Evolutionary conservation across 2,329 filamentous ascomycete genomes (phyloP), one percentile per base, ranked within the genome.

Genomic region (Rhinocladiella mackenziei): DNA sequence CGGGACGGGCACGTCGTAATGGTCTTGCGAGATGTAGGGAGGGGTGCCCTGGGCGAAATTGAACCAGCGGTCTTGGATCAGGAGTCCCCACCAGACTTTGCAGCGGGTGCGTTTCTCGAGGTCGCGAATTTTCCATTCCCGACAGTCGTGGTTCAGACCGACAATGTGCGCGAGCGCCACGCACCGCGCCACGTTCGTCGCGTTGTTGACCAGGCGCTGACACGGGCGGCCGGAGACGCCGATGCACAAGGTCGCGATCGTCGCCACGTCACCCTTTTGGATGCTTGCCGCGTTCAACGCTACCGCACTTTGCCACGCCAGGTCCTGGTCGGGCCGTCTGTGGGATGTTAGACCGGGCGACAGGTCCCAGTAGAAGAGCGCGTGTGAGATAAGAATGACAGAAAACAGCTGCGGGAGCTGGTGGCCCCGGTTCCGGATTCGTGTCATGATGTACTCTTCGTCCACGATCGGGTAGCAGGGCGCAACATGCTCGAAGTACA

Each of bases 381-480:
- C 72, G 55, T 78, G 74, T 0, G 77, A 78, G 53, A 80, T 78
- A 1, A 83, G 60, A 44, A 74, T 74, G 29, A 75, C 73, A n/a
- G 3, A 81, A 56, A 15, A 83, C 61, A 2, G 77, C 73, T 0
- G 77, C 75, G 0, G 77, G 78, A 13, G 53, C 17, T 62, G 39
- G 66, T 39, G n/a, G n/a, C 64, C 44, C 67, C 70, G 65, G 7
- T 72, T 65, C 44, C 72, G 63, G 43, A 73, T 75, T 17, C 73
- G 71, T 9, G 67, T 65, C 46, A 72, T 67, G 43, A 81, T 77
- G 0, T 70, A 69, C 2, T 67, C 60, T 31, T 77, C 73, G 46
- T 83, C 77, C 5, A 82, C 67, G 2, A 83, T 64, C 0, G 79
- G 80, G 46, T 82, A 77, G n/a, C 76, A 78, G n/a, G 65, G 64